Base-by-base conservation (phyloP, 2,329 filamentous ascomycete genomes). In the Dothistroma septosporum region DNA sequence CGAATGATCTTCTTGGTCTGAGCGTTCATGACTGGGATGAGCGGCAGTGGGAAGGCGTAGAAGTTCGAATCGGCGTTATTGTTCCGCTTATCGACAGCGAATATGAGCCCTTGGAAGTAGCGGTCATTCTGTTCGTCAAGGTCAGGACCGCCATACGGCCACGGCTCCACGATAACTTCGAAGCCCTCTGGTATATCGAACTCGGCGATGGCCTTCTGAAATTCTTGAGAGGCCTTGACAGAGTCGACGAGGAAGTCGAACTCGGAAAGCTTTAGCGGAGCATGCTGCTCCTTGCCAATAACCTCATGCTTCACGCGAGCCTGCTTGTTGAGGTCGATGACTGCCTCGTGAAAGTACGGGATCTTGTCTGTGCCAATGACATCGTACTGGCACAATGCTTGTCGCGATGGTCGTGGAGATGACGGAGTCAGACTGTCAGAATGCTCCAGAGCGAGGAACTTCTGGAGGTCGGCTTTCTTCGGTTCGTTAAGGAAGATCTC, bases 371-470 rank as follows among this genome's bases (percentile, higher is more conserved):
- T 64, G 1, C 79, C 80, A 58, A 84, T 78, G 50, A 85, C 77
- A 76, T 85, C 83, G 73, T 85, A 87, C 64, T 82, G 78, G 35
- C 81, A 80, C 49, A 80, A 76, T 1, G 82, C 83, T 54, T 82
- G 68, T 32, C 83, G 77, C 8, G 78, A 74, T 12, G 70, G 69
- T 24, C 62, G 57, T 31, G 67, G 61, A 6, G 65, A 65, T 11
- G 60, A 52, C n/a, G 58, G 28, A 31, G 63, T 63, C 14, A 70
- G 61, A 11, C 61, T 59, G 33, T 68, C 66, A n/a, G 62, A 58
- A 46, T 72, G 69, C 49, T 74, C 72, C 11, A 66, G 59, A 9
- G 69, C 67, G 1, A 73, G 64, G 57, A 68, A 73, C 14, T 62
- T 61, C 35, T 69, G 50, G 16, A 73, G 60, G 41, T 69, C 65